Evolutionary conservation across 2,329 filamentous ascomycete species (phyloP).

Genomic region (Penicillium sp.): DNA sequence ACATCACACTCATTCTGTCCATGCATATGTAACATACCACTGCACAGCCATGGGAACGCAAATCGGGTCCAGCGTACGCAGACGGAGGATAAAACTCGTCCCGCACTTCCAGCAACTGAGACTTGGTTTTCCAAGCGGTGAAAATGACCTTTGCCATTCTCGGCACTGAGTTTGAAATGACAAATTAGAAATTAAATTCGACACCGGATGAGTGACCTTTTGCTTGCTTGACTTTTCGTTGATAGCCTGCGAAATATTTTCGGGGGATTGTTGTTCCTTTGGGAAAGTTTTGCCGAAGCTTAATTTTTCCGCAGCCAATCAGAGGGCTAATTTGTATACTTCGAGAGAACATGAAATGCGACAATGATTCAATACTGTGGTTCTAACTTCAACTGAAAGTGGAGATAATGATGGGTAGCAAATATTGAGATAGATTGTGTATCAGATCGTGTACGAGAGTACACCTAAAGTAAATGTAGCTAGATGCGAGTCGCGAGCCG

Average conservation of each 20-base stretch:
- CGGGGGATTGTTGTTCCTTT: conserved; percentile 24
- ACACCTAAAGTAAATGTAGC: conserved; percentile 4
- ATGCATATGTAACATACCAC: conserved; percentile 32
- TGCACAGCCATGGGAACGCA: conserved; percentile 42
- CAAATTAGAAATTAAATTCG: not conserved
- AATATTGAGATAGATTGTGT: conserved; percentile 1
- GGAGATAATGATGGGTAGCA: not conserved
- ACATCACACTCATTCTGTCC: not conserved
- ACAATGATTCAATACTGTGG: not conserved
- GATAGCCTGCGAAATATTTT: conserved; percentile 18
- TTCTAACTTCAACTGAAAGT: not conserved
- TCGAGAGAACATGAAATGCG: not conserved
- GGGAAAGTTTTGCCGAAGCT: conserved; percentile 16
- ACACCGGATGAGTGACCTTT: not conserved
- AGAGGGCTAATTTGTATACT: not conserved
- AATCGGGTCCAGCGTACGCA: conserved; percentile 35
- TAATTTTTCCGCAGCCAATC: conserved; percentile 12
- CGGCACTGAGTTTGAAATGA: not conserved
- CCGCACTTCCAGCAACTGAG: conserved; percentile 40
- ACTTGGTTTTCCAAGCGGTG: conserved; percentile 44
- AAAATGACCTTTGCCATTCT: conserved; percentile 44
- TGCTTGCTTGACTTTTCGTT: conserved; percentile 5
- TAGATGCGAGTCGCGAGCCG: not conserved
- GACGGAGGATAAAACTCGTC: conserved; percentile 42
- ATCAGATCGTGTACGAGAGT: not conserved